These are phyloP conservation scores for Zoysia japonica DNA, from an alignment of 176 grass and related monocot species.

Conservation along the genomic window DNA sequence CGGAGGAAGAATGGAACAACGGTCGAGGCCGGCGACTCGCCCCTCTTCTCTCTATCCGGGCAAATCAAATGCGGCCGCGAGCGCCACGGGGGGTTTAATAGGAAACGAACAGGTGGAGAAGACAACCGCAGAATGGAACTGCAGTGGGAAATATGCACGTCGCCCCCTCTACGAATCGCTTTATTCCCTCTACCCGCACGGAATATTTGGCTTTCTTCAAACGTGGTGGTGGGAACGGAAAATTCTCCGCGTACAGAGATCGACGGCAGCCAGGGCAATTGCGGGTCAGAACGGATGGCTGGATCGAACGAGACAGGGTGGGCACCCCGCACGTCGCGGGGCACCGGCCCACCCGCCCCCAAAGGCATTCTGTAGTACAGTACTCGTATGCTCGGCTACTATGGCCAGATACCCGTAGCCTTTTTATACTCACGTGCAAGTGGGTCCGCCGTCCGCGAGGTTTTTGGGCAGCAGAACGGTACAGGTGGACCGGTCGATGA, in stretches of 20 bases:
- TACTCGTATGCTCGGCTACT: not conserved
- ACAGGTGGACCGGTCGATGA: not conserved
- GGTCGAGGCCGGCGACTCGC: conserved; percentile 13
- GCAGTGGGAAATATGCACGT: not conserved
- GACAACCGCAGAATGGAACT: not conserved
- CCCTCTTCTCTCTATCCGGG: conserved; percentile 24
- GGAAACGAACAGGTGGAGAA: conserved; percentile 35
- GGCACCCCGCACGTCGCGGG: not conserved
- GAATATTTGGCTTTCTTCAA: not conserved
- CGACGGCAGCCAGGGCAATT: not conserved
- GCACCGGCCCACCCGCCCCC: not conserved
- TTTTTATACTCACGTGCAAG: conserved; percentile 5
- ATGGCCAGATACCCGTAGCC: conserved; percentile 16
- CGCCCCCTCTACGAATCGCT: not conserved
- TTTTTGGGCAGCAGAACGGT: not conserved
- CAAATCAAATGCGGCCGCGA: conserved; percentile 39
- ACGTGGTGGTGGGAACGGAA: not conserved
- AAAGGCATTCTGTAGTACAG: not conserved
- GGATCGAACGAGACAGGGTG: not conserved
- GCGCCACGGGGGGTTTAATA: conserved; percentile 51
- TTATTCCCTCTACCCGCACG: not conserved
- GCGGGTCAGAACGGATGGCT: not conserved
- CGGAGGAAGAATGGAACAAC: conserved; percentile 8
- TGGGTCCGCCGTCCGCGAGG: not conserved
- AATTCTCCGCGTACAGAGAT: not conserved